A percentile compares a stretch with the other conserved stretches of the same genome.
Conservation (phyloP, 495 filamentous ascomycete genomes). For the Podospora australis region DNA sequence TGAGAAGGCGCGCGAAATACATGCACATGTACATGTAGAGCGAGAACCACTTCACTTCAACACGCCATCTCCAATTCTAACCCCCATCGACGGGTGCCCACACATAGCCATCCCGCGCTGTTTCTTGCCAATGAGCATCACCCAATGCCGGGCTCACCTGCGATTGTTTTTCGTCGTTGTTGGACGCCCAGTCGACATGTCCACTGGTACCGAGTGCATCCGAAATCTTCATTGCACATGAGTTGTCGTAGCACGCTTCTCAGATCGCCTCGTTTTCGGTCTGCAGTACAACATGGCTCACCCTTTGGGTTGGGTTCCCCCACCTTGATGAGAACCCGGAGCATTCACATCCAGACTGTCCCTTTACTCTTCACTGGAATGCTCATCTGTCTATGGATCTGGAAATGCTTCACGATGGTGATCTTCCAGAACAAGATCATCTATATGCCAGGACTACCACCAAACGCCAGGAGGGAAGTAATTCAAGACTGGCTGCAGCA, state of each 20-base stretch:
- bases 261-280: constrained; percentile 7
- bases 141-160: constrained; percentile 5
- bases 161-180: constrained; percentile 4
- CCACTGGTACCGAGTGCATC: constrained; percentile 2
- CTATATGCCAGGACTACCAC: constrained; percentile 70
- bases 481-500: constrained; percentile 52
- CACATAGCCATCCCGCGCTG: constrained; percentile 5
- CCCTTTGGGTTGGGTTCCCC: background rate
- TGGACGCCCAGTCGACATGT: background rate
- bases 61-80: constrained; percentile 7
- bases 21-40: constrained; percentile 12
- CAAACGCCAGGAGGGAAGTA: constrained; percentile 49
- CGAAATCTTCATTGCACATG: constrained; percentile 8
- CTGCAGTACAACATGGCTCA: background rate
- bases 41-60: constrained; percentile 8
- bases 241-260: constrained; percentile 5
- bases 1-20: constrained; percentile 18
- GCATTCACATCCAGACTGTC: constrained; percentile 45
- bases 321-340: constrained; percentile 5
- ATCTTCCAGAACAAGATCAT: constrained; percentile 79
- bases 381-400: constrained; percentile 61
- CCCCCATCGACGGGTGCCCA: background rate
- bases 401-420: constrained; percentile 78
- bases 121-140: constrained; percentile 10
- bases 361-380: constrained; percentile 60